These are phyloP conservation scores for Pachysandra terminalis DNA, from an alignment of 164 flowering plant genomes.

Conservation along the genomic window DNA sequence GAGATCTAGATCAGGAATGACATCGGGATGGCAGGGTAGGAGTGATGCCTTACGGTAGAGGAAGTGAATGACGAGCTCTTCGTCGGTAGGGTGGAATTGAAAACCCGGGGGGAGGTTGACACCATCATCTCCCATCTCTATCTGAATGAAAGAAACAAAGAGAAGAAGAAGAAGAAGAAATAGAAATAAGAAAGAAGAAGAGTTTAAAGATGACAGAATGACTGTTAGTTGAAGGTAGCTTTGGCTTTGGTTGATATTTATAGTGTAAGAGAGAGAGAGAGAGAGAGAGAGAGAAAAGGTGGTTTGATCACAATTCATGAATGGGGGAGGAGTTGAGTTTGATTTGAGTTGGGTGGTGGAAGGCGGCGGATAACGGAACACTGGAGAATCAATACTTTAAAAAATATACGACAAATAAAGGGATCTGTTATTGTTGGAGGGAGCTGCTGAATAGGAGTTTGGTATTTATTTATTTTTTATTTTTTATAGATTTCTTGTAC, in stretches of 20 bases:
- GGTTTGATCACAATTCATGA: constrained; percentile 9
- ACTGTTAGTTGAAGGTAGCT: neutral
- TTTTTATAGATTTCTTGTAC: neutral
- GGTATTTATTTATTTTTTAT: no score
- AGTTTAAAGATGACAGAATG: constrained; percentile 3
- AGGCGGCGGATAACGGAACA: constrained; percentile 7
- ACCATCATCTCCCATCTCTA: constrained; percentile 33
- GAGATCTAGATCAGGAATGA: constrained; percentile 80
- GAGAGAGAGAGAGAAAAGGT: constrained; percentile 22
- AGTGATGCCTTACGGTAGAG: constrained; percentile 66
- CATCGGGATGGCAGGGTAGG: constrained; percentile 64
- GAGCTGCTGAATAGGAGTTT: neutral
- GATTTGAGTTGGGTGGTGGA: neutral
- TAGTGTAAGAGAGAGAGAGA: constrained; percentile 15
- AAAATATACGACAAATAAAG: neutral
- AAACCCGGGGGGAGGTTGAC: constrained; percentile 79
- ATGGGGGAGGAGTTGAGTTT: constrained; percentile 3
- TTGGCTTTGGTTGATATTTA: constrained; percentile 17
- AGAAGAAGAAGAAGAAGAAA: neutral
- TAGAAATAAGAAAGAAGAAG: constrained; percentile 10
- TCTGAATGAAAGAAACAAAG: neutral
- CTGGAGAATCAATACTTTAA: neutral
- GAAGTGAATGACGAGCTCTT: constrained; percentile 80
- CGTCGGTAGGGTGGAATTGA: constrained; percentile 73
- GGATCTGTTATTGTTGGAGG: constrained; percentile 10